Conservation (phyloP, 768 basidiomycete genomes). For the Suillus fuscotomentosus region DNA sequence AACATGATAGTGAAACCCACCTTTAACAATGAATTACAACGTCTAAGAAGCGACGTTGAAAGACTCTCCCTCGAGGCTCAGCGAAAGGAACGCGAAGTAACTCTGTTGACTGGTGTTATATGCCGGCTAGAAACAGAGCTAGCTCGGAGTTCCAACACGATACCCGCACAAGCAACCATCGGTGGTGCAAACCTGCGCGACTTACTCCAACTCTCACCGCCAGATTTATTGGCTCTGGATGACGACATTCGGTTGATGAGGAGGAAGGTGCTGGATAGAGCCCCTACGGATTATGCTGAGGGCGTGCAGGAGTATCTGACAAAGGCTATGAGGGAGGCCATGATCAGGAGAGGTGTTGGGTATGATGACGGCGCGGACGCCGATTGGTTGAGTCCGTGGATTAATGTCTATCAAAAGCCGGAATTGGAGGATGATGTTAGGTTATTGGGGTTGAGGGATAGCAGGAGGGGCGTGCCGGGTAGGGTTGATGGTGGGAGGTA, state of each 20-base stretch:
- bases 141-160: neutral
- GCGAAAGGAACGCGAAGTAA: neutral
- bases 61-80: constrained; percentile 2
- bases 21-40: neutral
- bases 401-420: neutral
- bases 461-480: neutral
- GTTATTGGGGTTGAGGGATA: neutral
- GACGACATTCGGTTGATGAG: neutral
- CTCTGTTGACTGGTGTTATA: neutral
- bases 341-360: neutral
- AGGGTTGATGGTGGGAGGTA: neutral
- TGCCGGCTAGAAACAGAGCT: neutral
- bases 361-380: neutral
- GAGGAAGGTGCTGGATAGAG: neutral
- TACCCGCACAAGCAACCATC: neutral
- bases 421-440: neutral
- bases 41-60: neutral
- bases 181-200: neutral
- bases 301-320: neutral
- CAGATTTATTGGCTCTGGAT: neutral
- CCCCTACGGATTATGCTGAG: neutral
- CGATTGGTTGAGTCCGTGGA: neutral
- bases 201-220: neutral
- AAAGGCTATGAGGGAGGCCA: neutral
- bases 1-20: neutral